Conservation (phyloP, 208 protist species). For the Acanthamoeba comandoni region DNA sequence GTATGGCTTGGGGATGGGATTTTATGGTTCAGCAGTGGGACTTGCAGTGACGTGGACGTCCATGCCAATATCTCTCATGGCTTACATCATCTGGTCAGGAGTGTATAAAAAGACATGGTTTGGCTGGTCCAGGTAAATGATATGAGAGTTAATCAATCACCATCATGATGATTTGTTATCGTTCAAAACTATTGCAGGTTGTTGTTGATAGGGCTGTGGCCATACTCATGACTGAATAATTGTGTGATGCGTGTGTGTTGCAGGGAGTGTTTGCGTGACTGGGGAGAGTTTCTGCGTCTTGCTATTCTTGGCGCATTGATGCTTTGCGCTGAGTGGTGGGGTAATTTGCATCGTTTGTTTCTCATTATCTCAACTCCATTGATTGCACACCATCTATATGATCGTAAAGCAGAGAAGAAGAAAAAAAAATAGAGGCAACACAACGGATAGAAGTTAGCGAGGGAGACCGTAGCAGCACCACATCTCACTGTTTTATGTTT, state of each 20-base stretch:
- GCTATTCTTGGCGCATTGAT: slow-evolving; percentile 7
- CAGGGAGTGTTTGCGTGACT: slow-evolving; percentile 6
- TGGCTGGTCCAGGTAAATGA: slow-evolving; percentile 19
- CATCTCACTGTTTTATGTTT: not conserved
- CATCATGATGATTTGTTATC: not conserved
- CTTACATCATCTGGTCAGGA: not conserved
- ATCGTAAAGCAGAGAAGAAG: no score
- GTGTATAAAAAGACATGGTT: slow-evolving; percentile 19
- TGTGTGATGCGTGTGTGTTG: not conserved
- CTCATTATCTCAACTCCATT: no score
- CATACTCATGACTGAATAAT: not conserved
- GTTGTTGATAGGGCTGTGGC: not conserved
- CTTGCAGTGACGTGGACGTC: slow-evolving; percentile 7
- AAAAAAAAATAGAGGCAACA: no score
- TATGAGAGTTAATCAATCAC: no score
- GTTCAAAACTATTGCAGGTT: not conserved
- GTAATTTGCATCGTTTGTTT: no score
- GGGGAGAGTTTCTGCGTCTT: slow-evolving; percentile 32
- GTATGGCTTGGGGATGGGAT: not conserved
- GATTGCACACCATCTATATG: no score
- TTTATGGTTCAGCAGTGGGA: slow-evolving; percentile 9
- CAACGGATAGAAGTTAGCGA: no score
- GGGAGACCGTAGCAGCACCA: no score
- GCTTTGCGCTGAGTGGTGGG: slow-evolving; percentile 23
- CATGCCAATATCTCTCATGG: not conserved